Percentiles rank a stretch among this genome's conserved stretches.
These are phyloP conservation scores for Rhinocladiella mackenziei DNA, from an alignment of 2,329 filamentous ascomycete species.

Conservation along the genomic window DNA sequence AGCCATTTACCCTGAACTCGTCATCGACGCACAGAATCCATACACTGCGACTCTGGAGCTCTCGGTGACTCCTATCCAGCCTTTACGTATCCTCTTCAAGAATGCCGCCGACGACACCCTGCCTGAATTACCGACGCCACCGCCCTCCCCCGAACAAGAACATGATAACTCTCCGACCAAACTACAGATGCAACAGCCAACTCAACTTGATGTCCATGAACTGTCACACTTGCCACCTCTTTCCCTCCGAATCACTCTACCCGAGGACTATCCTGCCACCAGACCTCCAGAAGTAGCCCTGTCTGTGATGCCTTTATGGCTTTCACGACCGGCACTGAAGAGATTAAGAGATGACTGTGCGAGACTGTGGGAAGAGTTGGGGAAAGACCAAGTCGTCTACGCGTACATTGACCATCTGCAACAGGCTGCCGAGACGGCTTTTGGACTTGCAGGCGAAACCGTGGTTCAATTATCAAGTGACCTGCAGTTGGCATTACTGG, in stretches of 20 bases:
- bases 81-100: conserved; percentile 47
- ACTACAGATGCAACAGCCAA: neutral
- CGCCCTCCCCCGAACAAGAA: conserved; percentile 38
- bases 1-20: conserved; percentile 61
- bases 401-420: conserved; percentile 59
- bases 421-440: conserved; percentile 54
- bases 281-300: conserved; percentile 50
- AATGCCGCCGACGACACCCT: conserved; percentile 35
- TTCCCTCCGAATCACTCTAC: conserved; percentile 50
- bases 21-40: conserved; percentile 43
- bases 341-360: conserved; percentile 47
- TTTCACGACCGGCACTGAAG: conserved; percentile 44
- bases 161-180: conserved; percentile 26
- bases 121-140: conserved; percentile 39
- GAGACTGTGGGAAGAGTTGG: conserved; percentile 58
- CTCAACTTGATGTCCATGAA: conserved; percentile 33
- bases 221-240: conserved; percentile 57
- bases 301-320: conserved; percentile 50
- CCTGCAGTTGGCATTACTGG: conserved; percentile 66
- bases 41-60: conserved; percentile 54
- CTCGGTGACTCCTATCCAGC: conserved; percentile 51
- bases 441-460: conserved; percentile 45
- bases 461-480: conserved; percentile 44
- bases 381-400: conserved; percentile 54
- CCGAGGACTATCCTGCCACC: conserved; percentile 53